Base-by-base conservation (phyloP, 352 stramenopile genomes). In the Phytophthora multivora region DNA sequence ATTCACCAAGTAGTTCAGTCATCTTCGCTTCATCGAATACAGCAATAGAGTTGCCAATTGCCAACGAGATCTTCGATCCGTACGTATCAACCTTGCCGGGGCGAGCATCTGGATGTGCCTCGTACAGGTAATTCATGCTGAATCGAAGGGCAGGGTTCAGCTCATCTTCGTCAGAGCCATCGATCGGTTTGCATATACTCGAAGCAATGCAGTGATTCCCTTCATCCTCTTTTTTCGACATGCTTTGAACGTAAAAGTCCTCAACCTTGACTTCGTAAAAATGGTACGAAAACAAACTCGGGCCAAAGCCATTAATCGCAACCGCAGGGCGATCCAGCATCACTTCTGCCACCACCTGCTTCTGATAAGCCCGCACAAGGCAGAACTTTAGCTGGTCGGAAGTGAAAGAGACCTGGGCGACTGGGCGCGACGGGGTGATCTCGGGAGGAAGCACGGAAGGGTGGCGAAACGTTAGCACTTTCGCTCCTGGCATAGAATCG, bases 231-330 rank as follows among this genome's bases (percentile, higher is more conserved):
- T 74, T 53, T 43, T 59, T 77, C 5, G 77, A 57, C 49, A 83
- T 86, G 30, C 86, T 92, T 60, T 95, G 85, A 7, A 95, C 53
- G 48, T 83, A 96, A 69, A 93, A 96, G 15, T 90, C 83, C 10
- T 57, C 55, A 16, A 91, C 79, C 25, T 70, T 50, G 9, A 91
- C 47, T 19, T 89, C 74, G 50, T 95, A 96, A 11, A 75, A 71
- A 59, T 96, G 88, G 31, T 85, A 96, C 15, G 80, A 86, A 49
- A 95, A 96, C 12, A 95, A 69, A 21, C 78, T 80, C 0, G 86
- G 85, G 0, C 88, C 88, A 67, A 87, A 95, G 0, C 88, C 88
- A 46, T 74, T 69, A 40, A 96, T 89, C 4, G 63, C 50, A 11
- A 96, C 68, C 1, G 64, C 41, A 21, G 83, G 83, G 1, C 70